These are phyloP conservation scores for Calonectria naviculata DNA, from an alignment of 2,329 filamentous ascomycete species.

Conservation along the genomic window DNA sequence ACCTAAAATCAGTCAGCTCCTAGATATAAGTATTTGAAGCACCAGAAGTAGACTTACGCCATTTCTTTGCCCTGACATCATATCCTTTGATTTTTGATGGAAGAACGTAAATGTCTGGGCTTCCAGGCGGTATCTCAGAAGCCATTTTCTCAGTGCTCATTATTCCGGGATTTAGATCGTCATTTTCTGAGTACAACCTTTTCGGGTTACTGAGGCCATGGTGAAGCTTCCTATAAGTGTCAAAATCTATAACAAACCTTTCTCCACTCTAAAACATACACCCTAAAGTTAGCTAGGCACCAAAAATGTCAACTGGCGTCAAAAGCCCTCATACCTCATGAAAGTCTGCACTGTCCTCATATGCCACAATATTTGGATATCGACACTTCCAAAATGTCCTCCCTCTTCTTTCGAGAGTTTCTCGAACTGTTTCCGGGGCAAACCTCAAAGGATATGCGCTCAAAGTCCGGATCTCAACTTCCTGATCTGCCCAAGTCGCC, in stretches of 20 bases:
- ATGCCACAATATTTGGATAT: background rate
- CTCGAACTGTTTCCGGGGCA: background rate
- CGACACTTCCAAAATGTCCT: conserved; percentile 11
- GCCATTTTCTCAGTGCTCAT: background rate
- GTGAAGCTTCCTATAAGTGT: conserved; percentile 1
- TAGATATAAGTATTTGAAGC: too few relatives aligned
- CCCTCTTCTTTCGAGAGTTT: background rate
- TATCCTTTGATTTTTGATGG: background rate
- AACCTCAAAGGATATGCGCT: background rate
- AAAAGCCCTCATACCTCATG: background rate
- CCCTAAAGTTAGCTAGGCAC: background rate
- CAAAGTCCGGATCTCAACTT: background rate
- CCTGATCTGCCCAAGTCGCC: background rate
- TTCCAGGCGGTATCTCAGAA: background rate
- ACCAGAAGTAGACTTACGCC: conserved; percentile 11
- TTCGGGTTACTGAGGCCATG: background rate
- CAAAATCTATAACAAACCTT: conserved; percentile 7
- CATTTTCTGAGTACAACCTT: background rate
- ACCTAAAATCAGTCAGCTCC: background rate
- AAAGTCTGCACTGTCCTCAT: background rate
- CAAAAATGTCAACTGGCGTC: background rate
- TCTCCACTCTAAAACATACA: background rate
- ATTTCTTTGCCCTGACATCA: conserved; percentile 20
- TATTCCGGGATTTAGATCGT: background rate
- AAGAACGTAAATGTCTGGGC: background rate